Evolutionary conservation across 1,139 yeast genomes (phyloP).

Genomic region (Geotrichum carabidarum): DNA sequence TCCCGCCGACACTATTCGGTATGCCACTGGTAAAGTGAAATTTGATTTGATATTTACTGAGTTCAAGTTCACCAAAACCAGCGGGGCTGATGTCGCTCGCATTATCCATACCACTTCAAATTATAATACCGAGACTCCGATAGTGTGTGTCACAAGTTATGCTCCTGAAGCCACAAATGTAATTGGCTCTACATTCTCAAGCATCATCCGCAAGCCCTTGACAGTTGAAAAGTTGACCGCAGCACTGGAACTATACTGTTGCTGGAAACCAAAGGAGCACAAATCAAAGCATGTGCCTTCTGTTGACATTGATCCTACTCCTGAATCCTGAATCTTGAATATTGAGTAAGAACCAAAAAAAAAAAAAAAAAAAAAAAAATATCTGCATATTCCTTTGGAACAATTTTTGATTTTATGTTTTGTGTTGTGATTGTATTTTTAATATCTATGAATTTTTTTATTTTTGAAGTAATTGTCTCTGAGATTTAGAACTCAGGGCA

Average conservation of each 20-base stretch:
- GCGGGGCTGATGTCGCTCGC: constrained; percentile 68
- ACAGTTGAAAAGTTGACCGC: constrained; percentile 43
- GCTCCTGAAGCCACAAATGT: constrained; percentile 57
- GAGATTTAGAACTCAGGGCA: too few relatives aligned
- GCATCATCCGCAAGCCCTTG: constrained; percentile 72
- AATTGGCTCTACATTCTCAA: constrained; percentile 49
- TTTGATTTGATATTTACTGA: constrained; percentile 83
- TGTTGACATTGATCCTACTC: too few relatives aligned
- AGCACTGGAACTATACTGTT: constrained; percentile 29
- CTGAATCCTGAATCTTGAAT: too few relatives aligned
- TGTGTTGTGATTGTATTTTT: too few relatives aligned
- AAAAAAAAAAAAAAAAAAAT: too few relatives aligned
- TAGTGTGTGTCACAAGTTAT: constrained; percentile 70
- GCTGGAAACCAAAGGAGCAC: constrained; percentile 29
- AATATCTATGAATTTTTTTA: too few relatives aligned
- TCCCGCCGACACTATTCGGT: constrained; percentile 76
- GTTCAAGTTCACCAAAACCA: constrained; percentile 56
- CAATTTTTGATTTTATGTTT: too few relatives aligned
- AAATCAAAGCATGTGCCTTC: background rate
- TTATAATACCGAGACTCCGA: constrained; percentile 67
- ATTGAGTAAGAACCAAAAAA: too few relatives aligned
- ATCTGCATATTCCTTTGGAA: too few relatives aligned
- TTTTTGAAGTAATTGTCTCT: too few relatives aligned
- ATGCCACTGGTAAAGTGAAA: constrained; percentile 76
- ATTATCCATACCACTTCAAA: constrained; percentile 72